A percentile compares a stretch with the other conserved stretches of the same genome.
Conservation (phyloP, 306 rosid species). For the Leucaena leucocephala region DNA sequence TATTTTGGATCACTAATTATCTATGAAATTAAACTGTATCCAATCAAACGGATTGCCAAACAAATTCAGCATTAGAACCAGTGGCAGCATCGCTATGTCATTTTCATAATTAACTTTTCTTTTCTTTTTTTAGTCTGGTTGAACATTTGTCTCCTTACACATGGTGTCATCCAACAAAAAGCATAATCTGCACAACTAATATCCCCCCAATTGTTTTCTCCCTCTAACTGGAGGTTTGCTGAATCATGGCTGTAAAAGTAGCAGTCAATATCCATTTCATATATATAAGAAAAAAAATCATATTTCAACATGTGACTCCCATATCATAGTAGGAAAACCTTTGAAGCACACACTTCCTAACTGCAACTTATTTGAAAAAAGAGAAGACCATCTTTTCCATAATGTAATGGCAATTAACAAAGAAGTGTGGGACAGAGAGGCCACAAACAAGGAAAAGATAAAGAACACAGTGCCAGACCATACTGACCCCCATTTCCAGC, state of each 20-base stretch:
- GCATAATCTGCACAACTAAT: constrained; percentile 13
- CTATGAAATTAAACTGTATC: constrained; percentile 26
- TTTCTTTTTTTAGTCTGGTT: background rate
- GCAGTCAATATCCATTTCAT: constrained; percentile 4
- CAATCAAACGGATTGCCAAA: constrained; percentile 18
- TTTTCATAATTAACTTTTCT: constrained; percentile 1
- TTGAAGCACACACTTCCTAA: background rate
- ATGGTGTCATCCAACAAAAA: constrained; percentile 13
- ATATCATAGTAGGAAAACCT: background rate
- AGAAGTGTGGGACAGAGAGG: constrained; percentile 3
- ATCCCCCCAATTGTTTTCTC: background rate
- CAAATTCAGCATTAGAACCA: constrained; percentile 28
- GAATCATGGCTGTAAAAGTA: constrained; percentile 1
- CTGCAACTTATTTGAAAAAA: background rate
- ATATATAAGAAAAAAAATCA: background rate
- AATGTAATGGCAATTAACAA: constrained; percentile 1
- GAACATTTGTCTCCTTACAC: background rate
- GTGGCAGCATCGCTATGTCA: background rate
- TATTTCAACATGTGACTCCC: background rate
- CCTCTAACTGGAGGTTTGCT: background rate
- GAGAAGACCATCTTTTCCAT: background rate
- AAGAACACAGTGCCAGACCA: constrained; percentile 30
- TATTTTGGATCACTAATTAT: constrained; percentile 19
- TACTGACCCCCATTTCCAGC: constrained; percentile 57
- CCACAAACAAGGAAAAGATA: constrained; percentile 10